Percentiles rank a stretch among this genome's conserved stretches.
These are phyloP conservation scores for Pseudovirgaria hyperparasitica DNA, from an alignment of 2,329 filamentous ascomycete species.

Conservation along the genomic window DNA sequence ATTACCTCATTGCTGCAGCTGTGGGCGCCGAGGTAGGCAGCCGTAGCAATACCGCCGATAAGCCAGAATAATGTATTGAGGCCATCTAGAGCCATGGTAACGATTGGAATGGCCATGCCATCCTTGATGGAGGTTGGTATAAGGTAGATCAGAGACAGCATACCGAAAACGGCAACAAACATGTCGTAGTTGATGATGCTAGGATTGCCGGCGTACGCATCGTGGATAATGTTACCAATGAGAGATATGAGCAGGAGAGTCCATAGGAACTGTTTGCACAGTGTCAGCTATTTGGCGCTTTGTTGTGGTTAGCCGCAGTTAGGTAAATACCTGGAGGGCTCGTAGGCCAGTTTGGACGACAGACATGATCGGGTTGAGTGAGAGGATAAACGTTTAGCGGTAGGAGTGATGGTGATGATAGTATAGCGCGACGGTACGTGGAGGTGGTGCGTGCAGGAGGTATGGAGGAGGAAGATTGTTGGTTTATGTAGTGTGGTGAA, in stretches of 20 bases:
- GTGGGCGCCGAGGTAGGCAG: slow-evolving; percentile 54
- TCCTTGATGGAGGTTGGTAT: slow-evolving; percentile 44
- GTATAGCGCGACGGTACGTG: too few relatives aligned
- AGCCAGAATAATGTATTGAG: slow-evolving; percentile 56
- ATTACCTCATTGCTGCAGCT: slow-evolving; percentile 50
- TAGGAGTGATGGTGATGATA: neutral
- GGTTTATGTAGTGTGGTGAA: slow-evolving; percentile 4
- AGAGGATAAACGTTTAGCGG: too few relatives aligned
- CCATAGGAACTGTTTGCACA: slow-evolving; percentile 40
- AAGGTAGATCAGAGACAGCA: slow-evolving; percentile 53
- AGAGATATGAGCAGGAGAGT: slow-evolving; percentile 48
- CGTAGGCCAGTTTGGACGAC: too few relatives aligned
- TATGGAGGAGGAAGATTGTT: too few relatives aligned
- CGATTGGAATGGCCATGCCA: slow-evolving; percentile 37
- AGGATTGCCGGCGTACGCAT: slow-evolving; percentile 39
- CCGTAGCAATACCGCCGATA: slow-evolving; percentile 55
- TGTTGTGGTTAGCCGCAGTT: neutral
- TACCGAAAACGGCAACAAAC: slow-evolving; percentile 54
- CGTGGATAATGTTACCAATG: slow-evolving; percentile 49
- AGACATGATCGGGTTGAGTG: too few relatives aligned
- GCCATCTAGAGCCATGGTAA: slow-evolving; percentile 44
- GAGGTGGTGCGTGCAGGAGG: too few relatives aligned
- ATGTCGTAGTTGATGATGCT: slow-evolving; percentile 50
- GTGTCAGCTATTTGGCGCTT: slow-evolving; percentile 3
- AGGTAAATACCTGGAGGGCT: too few relatives aligned